These are phyloP conservation scores for Ceratocystis diversiconidia DNA, from an alignment of 2,329 filamentous ascomycete genomes.

Conservation along the genomic window DNA sequence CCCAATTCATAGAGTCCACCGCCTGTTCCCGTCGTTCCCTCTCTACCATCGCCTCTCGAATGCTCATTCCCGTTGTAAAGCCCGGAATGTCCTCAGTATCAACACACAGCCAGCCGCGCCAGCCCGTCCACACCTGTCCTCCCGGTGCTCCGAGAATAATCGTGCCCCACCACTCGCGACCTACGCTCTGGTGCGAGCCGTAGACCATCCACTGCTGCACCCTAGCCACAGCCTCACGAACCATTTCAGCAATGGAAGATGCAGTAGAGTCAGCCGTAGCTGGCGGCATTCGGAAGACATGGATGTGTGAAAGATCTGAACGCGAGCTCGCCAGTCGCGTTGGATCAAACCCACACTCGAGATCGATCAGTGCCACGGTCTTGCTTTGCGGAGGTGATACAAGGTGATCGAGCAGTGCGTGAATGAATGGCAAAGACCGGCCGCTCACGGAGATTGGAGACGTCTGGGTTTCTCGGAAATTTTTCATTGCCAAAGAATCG, in stretches of 20 bases:
- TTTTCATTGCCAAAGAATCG: constrained; percentile 32
- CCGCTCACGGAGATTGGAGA: constrained; percentile 37
- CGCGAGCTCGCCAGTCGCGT: constrained; percentile 30
- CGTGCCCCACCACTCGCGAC: constrained; percentile 44
- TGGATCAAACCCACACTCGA: constrained; percentile 41
- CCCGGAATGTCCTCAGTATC: constrained; percentile 30
- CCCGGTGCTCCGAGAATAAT: constrained; percentile 36
- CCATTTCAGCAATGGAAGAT: constrained; percentile 18
- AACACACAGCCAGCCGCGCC: constrained; percentile 38
- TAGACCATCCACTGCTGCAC: constrained; percentile 39
- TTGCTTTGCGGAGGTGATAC: constrained; percentile 34
- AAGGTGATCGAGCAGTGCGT: constrained; percentile 39
- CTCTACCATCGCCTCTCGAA: constrained; percentile 33
- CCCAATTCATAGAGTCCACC: constrained; percentile 33
- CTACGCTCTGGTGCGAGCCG: constrained; percentile 29
- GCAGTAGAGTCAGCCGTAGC: constrained; percentile 20
- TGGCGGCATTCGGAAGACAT: constrained; percentile 33
- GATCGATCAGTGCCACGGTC: constrained; percentile 40
- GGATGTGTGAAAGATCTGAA: constrained; percentile 35
- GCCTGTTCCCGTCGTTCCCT: constrained; percentile 28
- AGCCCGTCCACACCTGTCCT: constrained; percentile 22
- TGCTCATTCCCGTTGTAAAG: constrained; percentile 29
- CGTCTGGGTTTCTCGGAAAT: constrained; percentile 36
- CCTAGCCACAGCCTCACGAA: constrained; percentile 28
- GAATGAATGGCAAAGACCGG: constrained; percentile 40